Conservation (phyloP, 1,284 basidiomycete species). For the Trichosporon ovoides region DNA sequence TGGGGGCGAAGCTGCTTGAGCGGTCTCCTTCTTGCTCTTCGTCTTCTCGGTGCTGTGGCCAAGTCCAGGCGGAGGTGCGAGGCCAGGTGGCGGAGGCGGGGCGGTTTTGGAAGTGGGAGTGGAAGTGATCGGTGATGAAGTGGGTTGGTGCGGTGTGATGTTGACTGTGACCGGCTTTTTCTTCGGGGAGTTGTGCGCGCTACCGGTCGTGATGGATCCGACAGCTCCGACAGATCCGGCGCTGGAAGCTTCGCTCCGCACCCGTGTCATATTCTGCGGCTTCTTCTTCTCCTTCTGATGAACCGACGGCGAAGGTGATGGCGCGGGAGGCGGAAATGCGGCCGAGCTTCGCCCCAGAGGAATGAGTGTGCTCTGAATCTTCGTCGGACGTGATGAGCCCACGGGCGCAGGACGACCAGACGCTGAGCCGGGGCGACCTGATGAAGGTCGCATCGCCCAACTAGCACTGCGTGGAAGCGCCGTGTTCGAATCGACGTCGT, state of each 20-base stretch:
- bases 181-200: conserved; percentile 39
- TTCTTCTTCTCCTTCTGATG: conserved; percentile 20
- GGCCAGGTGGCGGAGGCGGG: conserved; percentile 49
- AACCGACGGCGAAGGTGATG: conserved; percentile 57
- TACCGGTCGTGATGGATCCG: conserved; percentile 19
- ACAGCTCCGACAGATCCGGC: conserved; percentile 15
- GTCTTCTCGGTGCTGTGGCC: neutral
- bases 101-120: conserved; percentile 54
- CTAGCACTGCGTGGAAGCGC: conserved; percentile 74
- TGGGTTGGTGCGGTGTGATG: conserved; percentile 3
- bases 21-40: neutral
- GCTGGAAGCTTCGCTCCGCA: conserved; percentile 35
- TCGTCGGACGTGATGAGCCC: conserved; percentile 31
- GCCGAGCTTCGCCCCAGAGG: conserved; percentile 36
- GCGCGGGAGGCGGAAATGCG: conserved; percentile 54
- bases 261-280: conserved; percentile 31
- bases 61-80: conserved; percentile 20
- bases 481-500: conserved; percentile 45
- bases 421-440: conserved; percentile 13
- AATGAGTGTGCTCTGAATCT: conserved; percentile 34
- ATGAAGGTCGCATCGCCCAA: conserved; percentile 56
- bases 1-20: neutral
- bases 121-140: neutral
- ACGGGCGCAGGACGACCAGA: conserved; percentile 16
- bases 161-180: conserved; percentile 26